These are phyloP conservation scores for Cyathus striatus DNA, from an alignment of 768 basidiomycete genomes.

Conservation along the genomic window DNA sequence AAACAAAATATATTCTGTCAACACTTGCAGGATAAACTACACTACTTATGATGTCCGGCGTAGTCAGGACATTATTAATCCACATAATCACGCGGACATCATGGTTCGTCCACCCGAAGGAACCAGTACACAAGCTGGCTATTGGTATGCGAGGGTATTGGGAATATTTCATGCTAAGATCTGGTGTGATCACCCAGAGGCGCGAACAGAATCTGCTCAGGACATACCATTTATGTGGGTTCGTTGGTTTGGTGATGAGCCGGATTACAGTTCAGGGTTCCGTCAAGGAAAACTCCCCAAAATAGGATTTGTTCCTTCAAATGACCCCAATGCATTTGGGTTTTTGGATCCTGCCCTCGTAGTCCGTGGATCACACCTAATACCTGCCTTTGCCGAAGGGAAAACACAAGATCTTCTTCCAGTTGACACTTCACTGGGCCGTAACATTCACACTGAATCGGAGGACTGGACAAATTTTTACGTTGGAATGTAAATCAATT, in stretches of 20 bases:
- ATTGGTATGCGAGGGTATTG: slow-evolving; percentile 18
- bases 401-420: not conserved
- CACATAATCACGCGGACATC: slow-evolving; percentile 22
- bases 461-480: not conserved
- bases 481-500: not conserved
- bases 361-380: not conserved
- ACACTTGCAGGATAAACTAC: slow-evolving; percentile 18
- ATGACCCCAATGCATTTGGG: not conserved
- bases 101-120: slow-evolving; percentile 17
- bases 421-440: not conserved
- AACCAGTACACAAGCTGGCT: slow-evolving; percentile 9
- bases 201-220: not conserved
- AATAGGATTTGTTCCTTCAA: slow-evolving; percentile 13
- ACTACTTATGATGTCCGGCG: slow-evolving; percentile 22
- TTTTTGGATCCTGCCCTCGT: not conserved
- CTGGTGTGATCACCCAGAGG: slow-evolving; percentile 7
- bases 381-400: not conserved
- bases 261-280: too few relatives aligned
- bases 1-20: slow-evolving; percentile 17
- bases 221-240: too few relatives aligned
- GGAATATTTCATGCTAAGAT: slow-evolving; percentile 15
- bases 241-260: too few relatives aligned
- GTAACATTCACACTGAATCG: not conserved
- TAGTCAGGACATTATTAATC: slow-evolving; percentile 20
- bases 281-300: too few relatives aligned